Evolutionary conservation across 257 asterid species (phyloP).

Genomic region (Petrea volubilis): DNA sequence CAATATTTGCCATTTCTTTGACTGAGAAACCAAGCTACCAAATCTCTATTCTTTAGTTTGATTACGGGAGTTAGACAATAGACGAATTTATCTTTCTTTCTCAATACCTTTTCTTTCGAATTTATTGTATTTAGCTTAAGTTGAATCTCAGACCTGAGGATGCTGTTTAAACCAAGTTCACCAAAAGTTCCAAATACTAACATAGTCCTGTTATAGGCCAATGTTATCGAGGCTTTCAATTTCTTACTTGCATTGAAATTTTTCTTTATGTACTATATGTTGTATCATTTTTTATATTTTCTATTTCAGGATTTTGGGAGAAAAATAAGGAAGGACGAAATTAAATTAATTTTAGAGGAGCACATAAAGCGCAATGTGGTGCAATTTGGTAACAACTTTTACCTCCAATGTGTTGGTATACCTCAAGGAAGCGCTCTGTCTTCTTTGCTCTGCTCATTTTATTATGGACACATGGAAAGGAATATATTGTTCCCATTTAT

Average conservation of each 20-base stretch:
- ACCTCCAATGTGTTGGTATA: conserved; percentile 77
- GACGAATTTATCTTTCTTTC: background rate
- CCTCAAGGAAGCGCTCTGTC: conserved; percentile 93
- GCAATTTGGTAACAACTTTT: conserved; percentile 48
- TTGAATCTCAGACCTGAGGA: background rate
- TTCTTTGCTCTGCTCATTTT: conserved; percentile 78
- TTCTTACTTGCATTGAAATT: background rate
- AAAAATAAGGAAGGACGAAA: conserved; percentile 49
- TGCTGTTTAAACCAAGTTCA: background rate
- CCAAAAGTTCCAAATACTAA: background rate
- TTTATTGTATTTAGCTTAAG: background rate
- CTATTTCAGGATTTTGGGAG: conserved; percentile 52
- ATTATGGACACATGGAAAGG: conserved; percentile 83
- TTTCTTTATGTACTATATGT: background rate
- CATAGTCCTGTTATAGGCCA: background rate
- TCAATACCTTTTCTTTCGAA: background rate
- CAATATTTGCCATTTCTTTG: background rate
- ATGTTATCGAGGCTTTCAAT: background rate
- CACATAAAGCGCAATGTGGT: conserved; percentile 73
- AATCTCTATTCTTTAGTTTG: conserved; percentile 7
- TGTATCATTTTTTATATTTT: conserved; percentile 10
- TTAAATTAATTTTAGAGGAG: conserved; percentile 49
- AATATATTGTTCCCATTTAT: conserved; percentile 69
- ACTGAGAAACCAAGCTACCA: background rate
- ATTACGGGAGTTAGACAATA: background rate